Conservation (phyloP, 2,329 filamentous ascomycete genomes). For the Apiospora koreana region DNA sequence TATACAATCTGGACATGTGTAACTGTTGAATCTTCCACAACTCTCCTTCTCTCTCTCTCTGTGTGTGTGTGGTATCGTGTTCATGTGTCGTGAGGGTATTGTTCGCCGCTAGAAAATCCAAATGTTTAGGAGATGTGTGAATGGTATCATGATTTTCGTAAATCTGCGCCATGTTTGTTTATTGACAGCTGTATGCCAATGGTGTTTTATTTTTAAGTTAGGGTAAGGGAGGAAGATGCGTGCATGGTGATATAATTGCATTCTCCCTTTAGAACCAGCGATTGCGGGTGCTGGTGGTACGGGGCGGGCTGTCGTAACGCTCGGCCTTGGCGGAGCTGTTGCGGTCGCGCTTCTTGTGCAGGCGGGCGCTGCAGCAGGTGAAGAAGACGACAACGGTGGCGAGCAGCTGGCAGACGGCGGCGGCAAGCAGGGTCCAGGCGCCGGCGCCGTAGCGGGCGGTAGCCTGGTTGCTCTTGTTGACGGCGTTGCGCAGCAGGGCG, state of each 20-base stretch:
- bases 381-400: constrained; percentile 57
- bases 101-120: neutral
- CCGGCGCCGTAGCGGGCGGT: constrained; percentile 49
- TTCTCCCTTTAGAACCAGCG: constrained; percentile 1
- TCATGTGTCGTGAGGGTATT: neutral
- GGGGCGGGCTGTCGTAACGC: neutral
- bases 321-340: neutral
- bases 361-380: constrained; percentile 48
- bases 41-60: neutral
- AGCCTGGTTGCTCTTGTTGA: constrained; percentile 43
- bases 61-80: neutral
- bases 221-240: neutral
- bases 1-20: neutral
- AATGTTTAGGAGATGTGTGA: neutral
- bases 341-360: neutral
- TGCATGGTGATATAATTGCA: neutral
- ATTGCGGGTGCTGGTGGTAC: neutral
- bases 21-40: neutral
- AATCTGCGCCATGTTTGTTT: neutral
- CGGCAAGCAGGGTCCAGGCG: constrained; percentile 58
- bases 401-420: constrained; percentile 53
- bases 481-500: constrained; percentile 51
- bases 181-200: neutral
- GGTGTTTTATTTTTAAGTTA: neutral
- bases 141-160: neutral